These are phyloP conservation scores for Fusarium sp. DNA, from an alignment of 2,329 filamentous ascomycete genomes.

Conservation along the genomic window DNA sequence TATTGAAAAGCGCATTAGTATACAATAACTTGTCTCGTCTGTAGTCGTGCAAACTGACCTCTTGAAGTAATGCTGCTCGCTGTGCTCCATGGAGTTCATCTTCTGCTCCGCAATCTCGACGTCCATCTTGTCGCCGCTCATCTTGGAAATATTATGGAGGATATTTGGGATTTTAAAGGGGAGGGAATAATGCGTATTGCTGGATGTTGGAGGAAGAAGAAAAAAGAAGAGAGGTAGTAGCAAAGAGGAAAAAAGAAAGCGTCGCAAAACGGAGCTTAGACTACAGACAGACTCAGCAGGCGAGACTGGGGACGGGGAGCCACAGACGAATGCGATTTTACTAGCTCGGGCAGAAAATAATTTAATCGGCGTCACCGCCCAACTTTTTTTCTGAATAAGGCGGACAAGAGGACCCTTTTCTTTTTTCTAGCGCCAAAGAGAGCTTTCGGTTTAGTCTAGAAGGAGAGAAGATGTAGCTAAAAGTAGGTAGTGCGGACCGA, in stretches of 20 bases:
- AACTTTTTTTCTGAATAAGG: conserved; percentile 33
- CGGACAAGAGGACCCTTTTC: conserved; percentile 25
- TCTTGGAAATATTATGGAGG: conserved; percentile 47
- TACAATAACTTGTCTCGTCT: conserved; percentile 14
- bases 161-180: conserved; percentile 8
- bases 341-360: conserved; percentile 50
- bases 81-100: conserved; percentile 84
- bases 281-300: conserved; percentile 23
- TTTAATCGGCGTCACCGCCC: conserved; percentile 50
- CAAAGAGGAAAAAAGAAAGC: conserved; percentile 18
- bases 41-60: conserved; percentile 68
- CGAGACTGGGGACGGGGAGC: conserved; percentile 30
- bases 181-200: not conserved
- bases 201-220: conserved; percentile 16
- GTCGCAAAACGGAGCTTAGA: conserved; percentile 36
- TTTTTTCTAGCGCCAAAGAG: conserved; percentile 33
- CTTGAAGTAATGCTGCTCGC: conserved; percentile 99
- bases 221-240: conserved; percentile 1
- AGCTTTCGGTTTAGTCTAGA: conserved; percentile 6
- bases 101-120: conserved; percentile 71
- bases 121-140: conserved; percentile 68
- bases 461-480: not conserved
- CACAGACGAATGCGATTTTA: conserved; percentile 45
- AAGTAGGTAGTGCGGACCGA: not conserved
- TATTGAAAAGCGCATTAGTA: conserved; percentile 53